A percentile compares a stretch with the other conserved stretches of the same genome.
phyloP scores from a whole-genome alignment of 2,329 filamentous ascomycete genomes.

The Geosmithia flava region DNA sequence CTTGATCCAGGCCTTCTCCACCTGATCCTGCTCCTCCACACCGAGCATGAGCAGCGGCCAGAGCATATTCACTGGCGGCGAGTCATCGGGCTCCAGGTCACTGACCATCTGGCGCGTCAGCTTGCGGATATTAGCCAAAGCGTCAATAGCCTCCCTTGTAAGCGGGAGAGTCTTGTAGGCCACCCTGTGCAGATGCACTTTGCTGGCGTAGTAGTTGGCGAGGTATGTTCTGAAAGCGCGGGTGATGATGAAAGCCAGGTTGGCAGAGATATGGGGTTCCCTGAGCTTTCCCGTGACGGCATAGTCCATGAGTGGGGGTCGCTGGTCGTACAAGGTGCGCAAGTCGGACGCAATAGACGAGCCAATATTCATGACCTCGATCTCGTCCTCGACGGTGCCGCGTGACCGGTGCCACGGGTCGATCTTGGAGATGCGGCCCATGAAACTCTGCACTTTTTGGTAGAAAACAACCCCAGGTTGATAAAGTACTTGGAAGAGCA shows the following conservation, averaged over 20 bases:
- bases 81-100: slow-evolving; percentile 26
- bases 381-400: slow-evolving; percentile 44
- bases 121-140: slow-evolving; percentile 33
- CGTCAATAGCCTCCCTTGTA: slow-evolving; percentile 33
- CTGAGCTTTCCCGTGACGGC: slow-evolving; percentile 38
- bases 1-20: slow-evolving; percentile 37
- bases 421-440: slow-evolving; percentile 42
- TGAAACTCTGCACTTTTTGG: slow-evolving; percentile 44
- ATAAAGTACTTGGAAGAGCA: slow-evolving; percentile 40
- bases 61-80: slow-evolving; percentile 41
- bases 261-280: slow-evolving; percentile 32
- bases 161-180: slow-evolving; percentile 41
- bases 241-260: slow-evolving; percentile 35
- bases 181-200: slow-evolving; percentile 43
- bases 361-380: slow-evolving; percentile 42
- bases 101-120: slow-evolving; percentile 29
- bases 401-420: slow-evolving; percentile 43
- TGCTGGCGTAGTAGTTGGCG: slow-evolving; percentile 43
- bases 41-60: slow-evolving; percentile 46
- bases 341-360: slow-evolving; percentile 37
- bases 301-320: slow-evolving; percentile 42
- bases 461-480: slow-evolving; percentile 45
- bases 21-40: slow-evolving; percentile 35
- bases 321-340: slow-evolving; percentile 32
- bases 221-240: slow-evolving; percentile 41